phyloP scores from a whole-genome alignment of 441 rosid genomes.

The Biscutella laevigata region DNA sequence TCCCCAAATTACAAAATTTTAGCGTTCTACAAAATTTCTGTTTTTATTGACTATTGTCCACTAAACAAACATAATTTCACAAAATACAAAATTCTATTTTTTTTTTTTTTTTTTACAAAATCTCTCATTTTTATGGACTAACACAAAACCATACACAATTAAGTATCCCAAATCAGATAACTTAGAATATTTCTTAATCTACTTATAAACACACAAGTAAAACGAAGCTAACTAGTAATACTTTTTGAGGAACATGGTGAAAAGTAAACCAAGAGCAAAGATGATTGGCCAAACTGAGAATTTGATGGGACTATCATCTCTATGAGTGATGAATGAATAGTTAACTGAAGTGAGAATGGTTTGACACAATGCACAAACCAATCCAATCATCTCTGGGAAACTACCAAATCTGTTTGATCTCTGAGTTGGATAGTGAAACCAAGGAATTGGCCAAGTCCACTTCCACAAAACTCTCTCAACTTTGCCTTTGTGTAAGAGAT shows the following conservation, averaged over 20 bases:
- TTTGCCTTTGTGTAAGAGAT: conserved; percentile 18
- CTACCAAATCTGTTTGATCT: conserved; percentile 23
- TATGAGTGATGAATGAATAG: conserved; percentile 9
- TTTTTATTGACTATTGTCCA: no score
- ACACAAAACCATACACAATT: no score
- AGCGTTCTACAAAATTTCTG: no score
- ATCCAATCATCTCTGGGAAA: conserved; percentile 18
- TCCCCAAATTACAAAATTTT: no score
- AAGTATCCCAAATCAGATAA: no score
- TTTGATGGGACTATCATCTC: conserved; percentile 9
- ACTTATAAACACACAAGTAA: background rate
- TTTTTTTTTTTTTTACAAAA: no score
- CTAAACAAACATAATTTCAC: no score
- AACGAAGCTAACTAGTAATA: background rate
- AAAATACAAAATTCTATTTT: no score
- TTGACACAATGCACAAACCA: conserved; percentile 19
- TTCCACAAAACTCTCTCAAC: conserved; percentile 23
- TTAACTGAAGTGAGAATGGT: conserved; percentile 10
- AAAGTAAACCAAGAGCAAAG: conserved; percentile 19
- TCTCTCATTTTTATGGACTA: no score
- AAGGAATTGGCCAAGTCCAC: conserved; percentile 26
- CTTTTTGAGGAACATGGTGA: background rate
- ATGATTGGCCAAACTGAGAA: conserved; percentile 20
- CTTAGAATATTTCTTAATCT: no score
- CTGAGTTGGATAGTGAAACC: conserved; percentile 23